Percentiles rank a stretch among this genome's conserved stretches.
These are phyloP conservation scores for Chrysoporthe puriensis DNA, from an alignment of 2,329 filamentous ascomycete genomes.

Conservation along the genomic window DNA sequence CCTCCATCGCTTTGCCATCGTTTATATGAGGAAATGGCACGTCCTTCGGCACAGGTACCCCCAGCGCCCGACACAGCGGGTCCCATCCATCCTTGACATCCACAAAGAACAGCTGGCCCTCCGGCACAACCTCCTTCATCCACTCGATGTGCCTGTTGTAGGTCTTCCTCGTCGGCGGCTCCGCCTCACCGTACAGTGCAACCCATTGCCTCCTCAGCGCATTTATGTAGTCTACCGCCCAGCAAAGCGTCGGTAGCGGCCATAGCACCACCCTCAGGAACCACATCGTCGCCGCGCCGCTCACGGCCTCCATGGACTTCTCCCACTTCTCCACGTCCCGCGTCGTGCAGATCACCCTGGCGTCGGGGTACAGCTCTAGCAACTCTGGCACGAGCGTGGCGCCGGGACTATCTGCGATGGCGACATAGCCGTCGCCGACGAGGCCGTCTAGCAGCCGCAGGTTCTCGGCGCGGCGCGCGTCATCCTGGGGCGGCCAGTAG, in stretches of 20 bases:
- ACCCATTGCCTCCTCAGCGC: constrained; percentile 28
- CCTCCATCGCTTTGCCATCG: constrained; percentile 24
- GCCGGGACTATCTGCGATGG: constrained; percentile 48
- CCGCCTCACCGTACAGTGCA: constrained; percentile 38
- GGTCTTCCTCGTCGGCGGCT: constrained; percentile 26
- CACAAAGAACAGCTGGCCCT: constrained; percentile 42
- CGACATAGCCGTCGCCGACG: constrained; percentile 36
- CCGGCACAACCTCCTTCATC: constrained; percentile 34
- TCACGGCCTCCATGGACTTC: constrained; percentile 40
- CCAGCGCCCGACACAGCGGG: constrained; percentile 45
- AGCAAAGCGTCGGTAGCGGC: constrained; percentile 39
- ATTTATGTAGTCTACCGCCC: constrained; percentile 38
- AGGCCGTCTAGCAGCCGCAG: constrained; percentile 1
- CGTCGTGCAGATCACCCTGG: constrained; percentile 51
- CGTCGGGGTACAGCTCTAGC: constrained; percentile 52
- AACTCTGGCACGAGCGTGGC: constrained; percentile 49
- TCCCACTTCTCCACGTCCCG: constrained; percentile 44
- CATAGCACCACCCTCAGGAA: constrained; percentile 40
- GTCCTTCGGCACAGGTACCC: constrained; percentile 38
- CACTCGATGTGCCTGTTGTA: constrained; percentile 25
- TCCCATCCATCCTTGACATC: constrained; percentile 44
- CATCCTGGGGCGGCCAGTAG: background rate
- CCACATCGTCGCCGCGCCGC: constrained; percentile 40
- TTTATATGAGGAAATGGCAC: constrained; percentile 41
- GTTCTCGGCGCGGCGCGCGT: constrained; percentile 5